These are phyloP conservation scores for Paspalum notatum DNA, from an alignment of 176 grass and related monocot genomes.

Conservation along the genomic window DNA sequence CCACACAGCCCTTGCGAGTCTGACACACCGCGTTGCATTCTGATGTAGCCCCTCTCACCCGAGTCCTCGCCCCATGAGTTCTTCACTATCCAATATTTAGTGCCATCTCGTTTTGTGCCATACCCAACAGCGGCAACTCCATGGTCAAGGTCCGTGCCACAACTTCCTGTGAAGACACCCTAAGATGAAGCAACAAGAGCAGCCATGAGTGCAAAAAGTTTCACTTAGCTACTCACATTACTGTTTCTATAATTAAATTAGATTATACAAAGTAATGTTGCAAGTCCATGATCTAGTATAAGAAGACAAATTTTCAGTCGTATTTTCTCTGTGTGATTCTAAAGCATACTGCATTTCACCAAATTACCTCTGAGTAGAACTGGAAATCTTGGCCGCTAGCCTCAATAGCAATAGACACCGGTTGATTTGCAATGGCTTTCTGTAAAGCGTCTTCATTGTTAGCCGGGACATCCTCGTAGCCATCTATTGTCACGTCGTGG, in stretches of 20 bases:
- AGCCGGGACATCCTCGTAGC: constrained; percentile 60
- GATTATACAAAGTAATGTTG: neutral
- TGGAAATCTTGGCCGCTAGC: constrained; percentile 63
- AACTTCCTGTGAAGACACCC: constrained; percentile 73
- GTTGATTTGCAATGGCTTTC: constrained; percentile 69
- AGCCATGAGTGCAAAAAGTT: neutral
- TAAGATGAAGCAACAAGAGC: neutral
- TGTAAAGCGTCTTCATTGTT: constrained; percentile 59
- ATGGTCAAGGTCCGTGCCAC: constrained; percentile 68
- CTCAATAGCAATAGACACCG: constrained; percentile 68
- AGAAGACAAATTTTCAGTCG: neutral
- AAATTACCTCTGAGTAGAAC: constrained; percentile 77
- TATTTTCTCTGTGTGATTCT: neutral
- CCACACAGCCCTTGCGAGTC: constrained; percentile 51
- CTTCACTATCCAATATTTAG: constrained; percentile 70
- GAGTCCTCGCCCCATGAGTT: too few species aligned
- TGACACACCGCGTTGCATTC: constrained; percentile 57
- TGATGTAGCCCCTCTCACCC: constrained; percentile 71
- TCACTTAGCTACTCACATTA: neutral
- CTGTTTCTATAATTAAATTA: neutral
- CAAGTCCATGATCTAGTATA: neutral
- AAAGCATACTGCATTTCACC: neutral
- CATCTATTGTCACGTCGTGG: constrained; percentile 66
- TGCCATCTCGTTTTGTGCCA: constrained; percentile 45
- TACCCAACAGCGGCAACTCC: constrained; percentile 65